Conservation (phyloP, 805 yeast species). For the Monosporozyma unispora region DNA sequence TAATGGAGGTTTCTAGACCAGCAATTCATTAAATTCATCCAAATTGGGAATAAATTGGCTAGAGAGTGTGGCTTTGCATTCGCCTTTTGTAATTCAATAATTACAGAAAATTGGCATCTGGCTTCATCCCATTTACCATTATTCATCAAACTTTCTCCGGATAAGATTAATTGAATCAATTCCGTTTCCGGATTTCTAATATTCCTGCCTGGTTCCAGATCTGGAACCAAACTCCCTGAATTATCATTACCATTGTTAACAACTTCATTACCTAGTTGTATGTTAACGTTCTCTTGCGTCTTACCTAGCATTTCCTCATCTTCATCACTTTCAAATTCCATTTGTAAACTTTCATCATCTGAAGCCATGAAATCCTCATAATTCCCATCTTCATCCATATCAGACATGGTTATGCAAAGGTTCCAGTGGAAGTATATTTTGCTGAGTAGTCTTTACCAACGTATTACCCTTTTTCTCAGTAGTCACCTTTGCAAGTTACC, state of each 20-base stretch:
- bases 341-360: conserved; percentile 23
- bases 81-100: not conserved
- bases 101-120: not conserved
- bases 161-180: too few species aligned
- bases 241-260: too few species aligned
- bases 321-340: conserved; percentile 21
- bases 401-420: not conserved
- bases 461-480: not conserved
- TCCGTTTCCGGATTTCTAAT: not conserved
- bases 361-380: conserved; percentile 28
- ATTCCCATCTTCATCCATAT: conserved; percentile 14
- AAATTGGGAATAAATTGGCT: not conserved
- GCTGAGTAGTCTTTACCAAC: not conserved
- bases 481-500: too few species aligned
- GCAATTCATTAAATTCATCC: conserved; percentile 1
- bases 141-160: not conserved
- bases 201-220: not conserved
- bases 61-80: not conserved
- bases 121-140: not conserved
- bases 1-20: conserved; percentile 3
- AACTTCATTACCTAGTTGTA: too few species aligned
- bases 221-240: conserved; percentile 8
- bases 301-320: conserved; percentile 5
- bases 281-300: not conserved
- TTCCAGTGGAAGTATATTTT: too few species aligned